These are phyloP conservation scores for Aspergillus cejpii DNA, from an alignment of 2,329 filamentous ascomycete genomes.

Conservation along the genomic window DNA sequence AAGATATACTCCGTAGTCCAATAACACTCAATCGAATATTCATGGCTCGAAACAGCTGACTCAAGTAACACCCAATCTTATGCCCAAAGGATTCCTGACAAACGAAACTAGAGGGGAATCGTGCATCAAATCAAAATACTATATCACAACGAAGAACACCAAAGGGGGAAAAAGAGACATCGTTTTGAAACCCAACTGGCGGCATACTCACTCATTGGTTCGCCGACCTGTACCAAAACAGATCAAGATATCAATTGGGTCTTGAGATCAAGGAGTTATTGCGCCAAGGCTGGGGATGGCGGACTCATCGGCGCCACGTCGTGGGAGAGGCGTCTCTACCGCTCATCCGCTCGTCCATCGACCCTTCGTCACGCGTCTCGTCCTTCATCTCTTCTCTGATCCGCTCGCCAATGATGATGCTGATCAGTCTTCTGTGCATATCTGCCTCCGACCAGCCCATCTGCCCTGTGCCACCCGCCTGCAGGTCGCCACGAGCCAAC, in stretches of 20 bases:
- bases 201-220: constrained; percentile 9
- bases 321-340: constrained; percentile 19
- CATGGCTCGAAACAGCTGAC: background rate
- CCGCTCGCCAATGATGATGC: constrained; percentile 44
- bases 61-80: background rate
- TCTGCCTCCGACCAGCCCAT: constrained; percentile 43
- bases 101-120: constrained; percentile 8
- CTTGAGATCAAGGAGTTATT: background rate
- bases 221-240: constrained; percentile 10
- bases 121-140: constrained; percentile 12
- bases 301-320: constrained; percentile 23
- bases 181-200: constrained; percentile 3
- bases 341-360: constrained; percentile 1
- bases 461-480: constrained; percentile 32
- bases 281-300: background rate
- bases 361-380: constrained; percentile 16
- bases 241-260: background rate
- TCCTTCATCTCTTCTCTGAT: constrained; percentile 38
- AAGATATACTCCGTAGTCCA: background rate
- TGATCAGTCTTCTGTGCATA: constrained; percentile 40
- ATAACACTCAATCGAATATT: background rate
- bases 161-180: constrained; percentile 5
- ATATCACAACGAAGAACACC: constrained; percentile 7
- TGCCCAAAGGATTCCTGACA: background rate
- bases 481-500: constrained; percentile 30